phyloP scores from a whole-genome alignment of 257 asterid genomes.

The Avicennia marina region DNA sequence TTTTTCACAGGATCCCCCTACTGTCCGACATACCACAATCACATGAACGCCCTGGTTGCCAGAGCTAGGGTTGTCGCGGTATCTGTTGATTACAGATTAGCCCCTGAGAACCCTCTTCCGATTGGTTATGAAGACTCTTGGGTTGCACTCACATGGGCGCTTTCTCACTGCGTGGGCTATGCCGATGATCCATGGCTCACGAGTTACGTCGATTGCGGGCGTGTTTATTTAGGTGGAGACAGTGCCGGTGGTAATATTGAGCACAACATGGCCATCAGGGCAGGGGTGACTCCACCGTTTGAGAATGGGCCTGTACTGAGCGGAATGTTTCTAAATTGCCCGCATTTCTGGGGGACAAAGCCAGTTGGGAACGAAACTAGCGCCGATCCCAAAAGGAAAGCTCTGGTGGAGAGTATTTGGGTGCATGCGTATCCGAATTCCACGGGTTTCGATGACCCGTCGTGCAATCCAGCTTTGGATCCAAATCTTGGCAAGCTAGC shows the following conservation, averaged over 20 bases:
- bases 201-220: conserved; percentile 31
- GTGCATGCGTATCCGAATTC: conserved; percentile 33
- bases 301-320: conserved; percentile 10
- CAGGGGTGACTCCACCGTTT: too few species aligned
- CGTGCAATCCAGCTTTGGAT: conserved; percentile 25
- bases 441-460: conserved; percentile 45
- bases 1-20: conserved; percentile 41
- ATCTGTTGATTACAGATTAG: conserved; percentile 57
- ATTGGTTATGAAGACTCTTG: conserved; percentile 52
- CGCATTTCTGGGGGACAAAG: conserved; percentile 49
- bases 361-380: conserved; percentile 29
- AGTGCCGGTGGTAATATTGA: conserved; percentile 69
- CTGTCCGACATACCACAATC: conserved; percentile 26
- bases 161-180: conserved; percentile 32
- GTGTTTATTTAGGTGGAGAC: conserved; percentile 51
- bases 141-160: conserved; percentile 51
- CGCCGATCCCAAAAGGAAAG: not conserved
- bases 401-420: conserved; percentile 34
- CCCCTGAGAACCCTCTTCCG: conserved; percentile 65
- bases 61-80: conserved; percentile 37
- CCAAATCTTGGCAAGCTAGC: conserved; percentile 22
- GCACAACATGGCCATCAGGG: conserved; percentile 41
- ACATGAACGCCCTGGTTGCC: conserved; percentile 32
- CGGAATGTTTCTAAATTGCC: conserved; percentile 53
- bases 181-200: conserved; percentile 43